Evolutionary conservation across 2,329 filamentous ascomycete genomes (phyloP).

Genomic region (Metarhizium album): DNA sequence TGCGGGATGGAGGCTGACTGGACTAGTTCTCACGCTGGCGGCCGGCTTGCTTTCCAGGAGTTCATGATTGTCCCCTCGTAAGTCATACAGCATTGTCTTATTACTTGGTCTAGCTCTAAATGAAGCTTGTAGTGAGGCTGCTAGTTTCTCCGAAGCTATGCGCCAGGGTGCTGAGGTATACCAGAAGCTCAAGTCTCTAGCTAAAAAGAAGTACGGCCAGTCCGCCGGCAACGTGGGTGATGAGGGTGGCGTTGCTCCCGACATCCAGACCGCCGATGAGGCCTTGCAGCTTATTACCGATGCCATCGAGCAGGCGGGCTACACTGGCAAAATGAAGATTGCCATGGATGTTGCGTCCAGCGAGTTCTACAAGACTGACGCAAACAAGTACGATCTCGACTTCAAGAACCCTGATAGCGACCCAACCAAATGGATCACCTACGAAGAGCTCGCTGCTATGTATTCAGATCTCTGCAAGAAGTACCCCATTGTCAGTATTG

Average conservation of each 20-base stretch:
- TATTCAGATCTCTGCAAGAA: slow-evolving; percentile 84
- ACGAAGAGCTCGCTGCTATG: slow-evolving; percentile 88
- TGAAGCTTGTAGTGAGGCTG: slow-evolving; percentile 49
- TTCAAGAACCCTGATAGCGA: slow-evolving; percentile 99
- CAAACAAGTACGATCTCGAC: slow-evolving; percentile 99
- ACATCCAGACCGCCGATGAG: slow-evolving; percentile 96
- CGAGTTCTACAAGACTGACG: slow-evolving; percentile 97
- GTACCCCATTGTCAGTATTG: slow-evolving; percentile 97
- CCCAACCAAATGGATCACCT: slow-evolving; percentile 93
- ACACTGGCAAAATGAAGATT: slow-evolving; percentile 93
- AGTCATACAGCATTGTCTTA: slow-evolving; percentile 20
- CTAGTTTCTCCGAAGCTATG: slow-evolving; percentile 89
- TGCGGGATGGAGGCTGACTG: slow-evolving; percentile 10
- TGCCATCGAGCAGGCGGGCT: slow-evolving; percentile 88
- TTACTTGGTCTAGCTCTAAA: slow-evolving; percentile 5
- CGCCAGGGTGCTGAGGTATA: slow-evolving; percentile 96
- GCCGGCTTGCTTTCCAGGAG: slow-evolving; percentile 88
- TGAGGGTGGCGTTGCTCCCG: slow-evolving; percentile 97
- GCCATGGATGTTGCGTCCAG: slow-evolving; percentile 98
- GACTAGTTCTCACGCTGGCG: slow-evolving; percentile 81
- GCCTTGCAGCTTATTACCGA: slow-evolving; percentile 92
- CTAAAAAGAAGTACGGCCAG: slow-evolving; percentile 99
- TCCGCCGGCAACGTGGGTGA: slow-evolving; percentile 98
- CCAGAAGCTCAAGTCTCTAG: slow-evolving; percentile 90
- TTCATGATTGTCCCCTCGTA: slow-evolving; percentile 89